Evolutionary conservation across 73 alveolate genomes (phyloP), one percentile per base, ranked within the genome.

Genomic region (Paramecium sexaurelia): DNA sequence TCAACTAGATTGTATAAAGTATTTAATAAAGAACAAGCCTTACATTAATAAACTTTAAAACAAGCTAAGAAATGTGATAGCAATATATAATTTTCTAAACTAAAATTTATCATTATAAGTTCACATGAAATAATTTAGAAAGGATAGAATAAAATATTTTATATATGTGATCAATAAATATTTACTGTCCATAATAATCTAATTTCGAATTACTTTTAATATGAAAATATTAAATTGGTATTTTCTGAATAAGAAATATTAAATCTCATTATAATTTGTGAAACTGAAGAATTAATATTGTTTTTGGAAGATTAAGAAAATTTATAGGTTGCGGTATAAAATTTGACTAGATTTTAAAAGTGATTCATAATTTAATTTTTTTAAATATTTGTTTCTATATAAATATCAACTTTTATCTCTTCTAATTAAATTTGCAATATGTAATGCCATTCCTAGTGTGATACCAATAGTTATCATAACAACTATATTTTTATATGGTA

Each of bases 401-500:
- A n/a, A 51, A 51, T 45, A 45, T 51, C 67, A 17, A 26, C 5
- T 6, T 51, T 51, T 51, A 5, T 51, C 67, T 51, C 33, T 51
- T 51, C 67, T 61, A 22, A 71, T 71, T 36, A 35, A n/a, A 13
- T 71, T 71, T 33, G 57, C 7, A 11, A 32, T 37, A 37, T 71
- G 61, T 0, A 71, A 20, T 3, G 61, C 61, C 56, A 71, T 15
- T 71, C 86, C 86, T 3, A 71, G 20, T 7, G 85, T 68, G 55
- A 68, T 33, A 29, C 85, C 85, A 68, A 68, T 68, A 3, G 86
- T 71, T 37, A 71, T 68, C 13, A 71, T 33, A 71, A 33, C 4
- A 2, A 71, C 61, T n/a, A 33, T 7, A 71, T 71, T 71, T 71
- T 71, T 71, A 32, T 35, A 35, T 5, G 57, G 86, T n/a, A 71